Base-by-base conservation (phyloP, 2,329 filamentous ascomycete species). In the Apiospora pterosperma region DNA sequence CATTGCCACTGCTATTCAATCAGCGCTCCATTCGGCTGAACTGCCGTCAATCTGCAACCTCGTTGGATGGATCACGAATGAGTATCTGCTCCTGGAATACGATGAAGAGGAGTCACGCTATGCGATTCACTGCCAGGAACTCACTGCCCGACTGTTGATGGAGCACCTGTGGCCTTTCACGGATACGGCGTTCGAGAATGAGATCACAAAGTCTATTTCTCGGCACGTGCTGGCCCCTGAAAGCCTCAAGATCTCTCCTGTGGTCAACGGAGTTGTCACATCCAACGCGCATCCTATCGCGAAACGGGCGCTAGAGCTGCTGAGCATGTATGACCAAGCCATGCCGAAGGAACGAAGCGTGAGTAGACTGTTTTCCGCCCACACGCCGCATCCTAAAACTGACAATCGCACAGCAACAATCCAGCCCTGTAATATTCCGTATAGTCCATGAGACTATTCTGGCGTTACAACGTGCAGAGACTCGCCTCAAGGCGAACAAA, bases 381-480 rank as follows among this genome's bases (percentile, higher is more conserved):
- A 2, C 39, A 8, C 31, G 3, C 6, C 5, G 2, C 14, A 41
- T 14, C 19, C 19, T 41, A 12, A n/a, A 34, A 55, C 36, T 38
- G 36, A 48, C 36, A 34, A 23, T 0, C 16, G 19, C 34, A 21
- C 75, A 85, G 79, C 78, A 82, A 76, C 76, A 81, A 67, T 85
- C 85, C 64, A 87, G 83, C 61, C 79, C 83, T 0, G 83, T 88
- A 1, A 80, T 88, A 5, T 88, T 85, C 74, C 85, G 82, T 63
- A 96, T 98, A 69, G 92, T 99, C 31, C 91, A 95, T 72, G 92
- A 96, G 77, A 96, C 94, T 1, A 97, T 94, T 0, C 80, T 90
- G 62, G 93, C 94, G 4, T 85, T 99, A 21, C 87, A 93, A 68
- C 85, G 89, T 61, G 95, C 93, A 34, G 91, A 93, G 69, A 81